These are phyloP conservation scores for Candida morakotiae DNA, from an alignment of 805 yeast genomes.

Conservation along the genomic window DNA sequence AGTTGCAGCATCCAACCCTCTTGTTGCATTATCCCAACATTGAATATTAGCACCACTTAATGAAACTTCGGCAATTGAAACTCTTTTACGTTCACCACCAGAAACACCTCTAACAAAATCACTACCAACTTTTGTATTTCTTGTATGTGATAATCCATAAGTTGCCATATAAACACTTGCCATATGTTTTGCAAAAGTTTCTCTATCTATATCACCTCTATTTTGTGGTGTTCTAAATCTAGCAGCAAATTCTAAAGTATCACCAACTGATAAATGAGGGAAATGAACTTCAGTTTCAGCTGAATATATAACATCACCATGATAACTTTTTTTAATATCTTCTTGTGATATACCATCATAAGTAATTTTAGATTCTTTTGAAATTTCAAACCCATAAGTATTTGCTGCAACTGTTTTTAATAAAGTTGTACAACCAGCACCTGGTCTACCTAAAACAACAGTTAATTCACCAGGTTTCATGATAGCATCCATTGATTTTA, in stretches of 20 bases:
- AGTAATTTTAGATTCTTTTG: conserved; percentile 22
- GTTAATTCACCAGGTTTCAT: conserved; percentile 31
- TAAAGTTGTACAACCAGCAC: conserved; percentile 35
- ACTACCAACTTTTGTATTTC: conserved; percentile 58
- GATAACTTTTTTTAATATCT: conserved; percentile 21
- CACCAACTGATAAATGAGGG: conserved; percentile 50
- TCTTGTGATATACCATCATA: conserved; percentile 28
- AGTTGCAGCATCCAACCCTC: conserved; percentile 83
- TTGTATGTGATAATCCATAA: conserved; percentile 49
- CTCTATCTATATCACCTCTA: conserved; percentile 31
- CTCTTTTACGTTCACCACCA: conserved; percentile 86
- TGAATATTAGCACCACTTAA: conserved; percentile 56
- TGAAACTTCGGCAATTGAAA: conserved; percentile 75
- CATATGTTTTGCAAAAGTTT: conserved; percentile 33
- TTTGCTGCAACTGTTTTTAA: conserved; percentile 32
- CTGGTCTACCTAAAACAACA: conserved; percentile 36
- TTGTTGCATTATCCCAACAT: conserved; percentile 72
- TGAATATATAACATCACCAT: conserved; percentile 36
- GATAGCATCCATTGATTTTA: conserved; percentile 57
- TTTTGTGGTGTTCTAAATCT: conserved; percentile 41
- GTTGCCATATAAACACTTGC: conserved; percentile 39
- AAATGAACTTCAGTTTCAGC: conserved; percentile 55
- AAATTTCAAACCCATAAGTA: conserved; percentile 32
- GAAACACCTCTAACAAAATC: conserved; percentile 71
- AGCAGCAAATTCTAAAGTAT: conserved; percentile 52